Percentiles rank a stretch among this genome's conserved stretches.
Conservation (phyloP, 129 eudicot genomes). For the Ambrosia trifida region DNA sequence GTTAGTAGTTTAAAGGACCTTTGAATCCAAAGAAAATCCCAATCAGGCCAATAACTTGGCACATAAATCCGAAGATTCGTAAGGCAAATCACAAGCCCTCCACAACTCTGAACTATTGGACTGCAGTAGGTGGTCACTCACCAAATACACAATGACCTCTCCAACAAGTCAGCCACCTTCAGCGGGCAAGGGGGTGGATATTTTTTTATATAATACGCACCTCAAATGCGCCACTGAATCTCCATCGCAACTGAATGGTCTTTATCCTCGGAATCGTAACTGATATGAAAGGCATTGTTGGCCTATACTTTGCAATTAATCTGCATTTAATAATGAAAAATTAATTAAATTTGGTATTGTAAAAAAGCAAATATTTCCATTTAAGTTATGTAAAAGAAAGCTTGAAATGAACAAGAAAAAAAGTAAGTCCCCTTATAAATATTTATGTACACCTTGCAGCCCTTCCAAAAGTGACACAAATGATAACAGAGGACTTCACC, state of each 20-base stretch:
- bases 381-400: not conserved
- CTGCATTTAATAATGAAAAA: constrained; percentile 32
- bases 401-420: not conserved
- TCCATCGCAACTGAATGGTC: constrained; percentile 61
- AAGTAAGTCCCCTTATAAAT: too few species aligned
- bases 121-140: too few species aligned
- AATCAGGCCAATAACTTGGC: too few species aligned
- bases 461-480: constrained; percentile 71
- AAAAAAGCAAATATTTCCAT: not conserved
- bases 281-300: constrained; percentile 72
- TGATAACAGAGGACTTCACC: constrained; percentile 70
- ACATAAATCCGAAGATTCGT: too few species aligned
- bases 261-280: constrained; percentile 70
- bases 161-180: too few species aligned
- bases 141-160: too few species aligned
- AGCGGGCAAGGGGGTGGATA: too few species aligned
- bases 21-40: too few species aligned
- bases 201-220: constrained; percentile 25
- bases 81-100: too few species aligned
- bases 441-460: constrained; percentile 54
- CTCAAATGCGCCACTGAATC: constrained; percentile 72
- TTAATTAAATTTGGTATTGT: not conserved
- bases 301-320: constrained; percentile 72
- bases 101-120: too few species aligned
- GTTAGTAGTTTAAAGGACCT: too few species aligned